Base-by-base conservation (phyloP, 331 rosid species). In the Acacia pycnantha region DNA sequence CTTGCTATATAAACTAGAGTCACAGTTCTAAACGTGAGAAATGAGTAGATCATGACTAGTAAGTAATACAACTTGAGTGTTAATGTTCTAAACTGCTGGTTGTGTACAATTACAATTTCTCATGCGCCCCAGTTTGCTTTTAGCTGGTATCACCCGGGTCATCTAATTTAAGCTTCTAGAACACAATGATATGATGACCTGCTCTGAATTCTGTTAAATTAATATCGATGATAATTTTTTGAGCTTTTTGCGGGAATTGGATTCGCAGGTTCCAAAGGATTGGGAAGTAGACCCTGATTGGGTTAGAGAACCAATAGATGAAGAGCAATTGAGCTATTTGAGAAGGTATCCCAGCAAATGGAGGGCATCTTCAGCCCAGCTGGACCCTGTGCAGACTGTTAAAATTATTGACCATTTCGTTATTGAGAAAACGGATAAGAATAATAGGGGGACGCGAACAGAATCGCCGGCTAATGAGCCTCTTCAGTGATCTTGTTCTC, bases 351-450 rank as follows among this genome's bases (percentile, higher is more conserved):
- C 90, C 5, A 87, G 90, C 81, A 85, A 87, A 87, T 87, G 90
- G 90, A 89, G 87, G 83, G 97, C 98, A 26, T 88, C 88, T 56
- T 33, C 78, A 47, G 4, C 93, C 33, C 86, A 85, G 72, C 98
- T 86, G 77, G 98, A 94, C 78, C 98, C 99, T 11, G 78, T 94
- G 31, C 88, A 90, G 24, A 84, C 97, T 0, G 99, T 96, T 80
- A 96, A 90, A 86, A 86, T 96, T 81, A 97, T 96, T 46, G 98
- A 96, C 78, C 97, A 88, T 58, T 94, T 96, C 61, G 87, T 91
- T 70, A 92, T 92, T 77, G 82, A 56, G 75, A 87, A 76, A 80
- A 85, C 89, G 7, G 91, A 83, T 35, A 88, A 67, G 50, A 65
- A 83, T 73, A 87, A 82, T 50, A 8, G 24, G 72, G 86, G 44